Base-by-base conservation (phyloP, 805 yeast species). In the Sugiyamaella marilandica region DNA sequence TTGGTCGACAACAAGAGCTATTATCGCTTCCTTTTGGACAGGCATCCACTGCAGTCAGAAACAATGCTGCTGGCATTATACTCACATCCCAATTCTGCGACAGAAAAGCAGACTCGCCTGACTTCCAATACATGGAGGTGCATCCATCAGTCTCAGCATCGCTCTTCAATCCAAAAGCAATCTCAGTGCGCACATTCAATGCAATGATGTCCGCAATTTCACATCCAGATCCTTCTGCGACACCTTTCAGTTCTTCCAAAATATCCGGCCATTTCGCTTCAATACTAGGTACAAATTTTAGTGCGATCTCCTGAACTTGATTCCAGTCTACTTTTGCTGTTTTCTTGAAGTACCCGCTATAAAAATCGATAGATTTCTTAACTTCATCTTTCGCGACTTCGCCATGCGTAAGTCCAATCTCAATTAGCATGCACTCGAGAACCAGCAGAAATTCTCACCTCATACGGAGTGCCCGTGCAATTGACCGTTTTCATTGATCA, bases 81-180 rank as follows among this genome's bases (percentile, higher is more conserved):
- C 50, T 45, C 36, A 49, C 50, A 57, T 73, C 77, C 77, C 77
- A 73, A 55, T 72, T 73, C 58, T 73, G 77, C 24, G 54, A 69
- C 59, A 57, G 63, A 60, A 56, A 57, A 45, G 52, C 64, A 39
- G 37, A 58, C 58, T 34, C 65, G 51, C 35, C 57, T 11, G 36
- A 44, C 16, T 51, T 63, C 62, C 57, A 60, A 36, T 58, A 70
- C 63, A 54, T 64, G 53, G 59, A 68, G 1, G 76, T 72, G 52
- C 77, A 73, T 1, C 77, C 76, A 54, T 73, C 77, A 2, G 69
- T 48, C 4, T 47, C 54, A 1, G 49, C 34, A 8, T 48, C 56
- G 24, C 26, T 43, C 29, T 45, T 37, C 18, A 60, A 55, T 10
- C 65, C 65, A 50, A 67, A 69, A 31, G 56, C 69, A 36, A 73